phyloP scores from a whole-genome alignment of 1,284 basidiomycete genomes.

The Malassezia dermatis region DNA sequence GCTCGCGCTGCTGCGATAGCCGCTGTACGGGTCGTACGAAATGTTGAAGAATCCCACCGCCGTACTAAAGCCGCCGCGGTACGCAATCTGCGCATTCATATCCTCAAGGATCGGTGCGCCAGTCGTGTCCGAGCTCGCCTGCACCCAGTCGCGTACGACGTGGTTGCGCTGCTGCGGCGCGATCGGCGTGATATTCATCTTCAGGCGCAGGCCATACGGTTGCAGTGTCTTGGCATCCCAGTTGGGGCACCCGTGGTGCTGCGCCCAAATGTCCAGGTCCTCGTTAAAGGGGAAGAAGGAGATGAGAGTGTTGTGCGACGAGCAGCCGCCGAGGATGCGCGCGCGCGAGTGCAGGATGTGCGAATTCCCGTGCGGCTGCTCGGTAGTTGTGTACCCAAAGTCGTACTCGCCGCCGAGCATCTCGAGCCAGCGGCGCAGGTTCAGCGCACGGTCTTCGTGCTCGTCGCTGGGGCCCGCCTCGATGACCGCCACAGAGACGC shows the following conservation, averaged over 20 bases:
- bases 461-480: constrained; percentile 48
- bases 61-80: constrained; percentile 35
- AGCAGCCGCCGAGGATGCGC: constrained; percentile 47
- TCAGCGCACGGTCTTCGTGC: constrained; percentile 39
- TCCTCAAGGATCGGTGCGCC: constrained; percentile 44
- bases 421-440: constrained; percentile 46
- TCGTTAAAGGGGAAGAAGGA: constrained; percentile 48
- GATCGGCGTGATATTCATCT: constrained; percentile 48
- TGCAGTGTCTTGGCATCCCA: constrained; percentile 40
- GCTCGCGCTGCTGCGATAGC: constrained; percentile 40
- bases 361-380: constrained; percentile 47
- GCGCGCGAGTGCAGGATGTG: constrained; percentile 48
- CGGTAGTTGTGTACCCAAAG: constrained; percentile 46
- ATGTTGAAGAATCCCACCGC: constrained; percentile 49
- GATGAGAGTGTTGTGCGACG: constrained; percentile 49
- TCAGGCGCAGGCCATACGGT: constrained; percentile 45
- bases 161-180: constrained; percentile 46
- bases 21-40: constrained; percentile 47
- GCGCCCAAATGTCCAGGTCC: constrained; percentile 47
- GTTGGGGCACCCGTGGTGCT: constrained; percentile 37
- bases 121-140: constrained; percentile 31
- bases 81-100: constrained; percentile 42
- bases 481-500: constrained; percentile 46
- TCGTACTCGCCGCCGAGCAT: constrained; percentile 47
- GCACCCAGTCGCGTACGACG: constrained; percentile 46